Conservation (phyloP, 2,329 filamentous ascomycete genomes). For the Sporothrix brasiliensis region DNA sequence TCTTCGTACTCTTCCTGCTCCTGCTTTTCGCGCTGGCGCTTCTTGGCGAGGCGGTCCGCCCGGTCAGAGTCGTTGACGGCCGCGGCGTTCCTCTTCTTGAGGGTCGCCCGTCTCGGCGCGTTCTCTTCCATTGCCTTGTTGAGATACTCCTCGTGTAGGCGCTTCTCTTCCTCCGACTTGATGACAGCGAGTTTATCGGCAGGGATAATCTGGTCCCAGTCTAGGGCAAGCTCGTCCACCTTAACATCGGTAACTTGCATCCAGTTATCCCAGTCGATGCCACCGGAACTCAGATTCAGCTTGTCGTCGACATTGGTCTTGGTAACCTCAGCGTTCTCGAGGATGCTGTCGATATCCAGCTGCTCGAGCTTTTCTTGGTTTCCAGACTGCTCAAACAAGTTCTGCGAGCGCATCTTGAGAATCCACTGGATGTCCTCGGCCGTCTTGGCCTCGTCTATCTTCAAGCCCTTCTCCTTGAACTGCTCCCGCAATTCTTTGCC, state of each 20-base stretch:
- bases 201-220: constrained; percentile 98
- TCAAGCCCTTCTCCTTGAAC: constrained; percentile 74
- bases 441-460: constrained; percentile 79
- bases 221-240: constrained; percentile 75
- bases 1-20: constrained; percentile 76
- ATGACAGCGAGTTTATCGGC: constrained; percentile 87
- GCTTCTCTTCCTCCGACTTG: constrained; percentile 84
- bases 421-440: constrained; percentile 96
- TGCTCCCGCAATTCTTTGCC: constrained; percentile 76
- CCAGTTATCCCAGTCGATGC: constrained; percentile 84
- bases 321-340: constrained; percentile 95
- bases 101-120: constrained; percentile 73
- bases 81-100: constrained; percentile 55
- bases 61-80: constrained; percentile 57
- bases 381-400: constrained; percentile 96
- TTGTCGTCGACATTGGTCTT: constrained; percentile 94
- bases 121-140: constrained; percentile 82
- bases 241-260: constrained; percentile 98
- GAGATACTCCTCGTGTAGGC: constrained; percentile 80
- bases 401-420: constrained; percentile 95
- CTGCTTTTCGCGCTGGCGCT: constrained; percentile 65
- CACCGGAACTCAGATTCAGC: constrained; percentile 88
- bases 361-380: constrained; percentile 97
- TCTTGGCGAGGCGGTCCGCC: constrained; percentile 66
- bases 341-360: constrained; percentile 93